phyloP scores from a whole-genome alignment of 495 filamentous ascomycete genomes.

The Penicillium pancosmium region DNA sequence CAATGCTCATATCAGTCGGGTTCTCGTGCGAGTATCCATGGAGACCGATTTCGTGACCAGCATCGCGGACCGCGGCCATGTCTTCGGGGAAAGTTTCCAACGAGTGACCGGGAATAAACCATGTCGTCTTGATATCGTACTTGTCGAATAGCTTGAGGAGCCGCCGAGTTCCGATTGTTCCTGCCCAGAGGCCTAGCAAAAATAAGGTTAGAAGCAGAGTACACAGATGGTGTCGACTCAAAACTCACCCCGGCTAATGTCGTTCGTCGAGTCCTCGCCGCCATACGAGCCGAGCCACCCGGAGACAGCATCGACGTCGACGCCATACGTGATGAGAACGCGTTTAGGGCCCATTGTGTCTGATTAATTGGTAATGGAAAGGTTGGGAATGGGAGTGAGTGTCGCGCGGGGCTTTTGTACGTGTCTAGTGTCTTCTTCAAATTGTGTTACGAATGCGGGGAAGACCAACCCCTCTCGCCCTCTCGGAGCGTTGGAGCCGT shows the following conservation, averaged over 20 bases:
- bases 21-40: slow-evolving; percentile 80
- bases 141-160: slow-evolving; percentile 75
- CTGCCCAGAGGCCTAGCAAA: slow-evolving; percentile 64
- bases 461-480: slow-evolving; percentile 18
- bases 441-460: slow-evolving; percentile 18
- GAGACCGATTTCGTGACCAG: slow-evolving; percentile 76
- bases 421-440: neutral
- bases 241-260: slow-evolving; percentile 60
- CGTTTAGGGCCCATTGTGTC: slow-evolving; percentile 44
- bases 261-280: slow-evolving; percentile 66
- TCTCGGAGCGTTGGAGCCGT: slow-evolving; percentile 12
- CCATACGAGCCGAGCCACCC: slow-evolving; percentile 74
- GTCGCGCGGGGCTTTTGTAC: slow-evolving; percentile 7
- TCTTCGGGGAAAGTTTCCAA: slow-evolving; percentile 80
- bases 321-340: slow-evolving; percentile 56
- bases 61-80: slow-evolving; percentile 69
- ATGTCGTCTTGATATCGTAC: slow-evolving; percentile 79
- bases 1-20: slow-evolving; percentile 70
- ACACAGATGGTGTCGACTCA: too few species aligned
- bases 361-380: neutral
- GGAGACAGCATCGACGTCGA: slow-evolving; percentile 71
- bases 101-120: slow-evolving; percentile 82
- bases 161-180: slow-evolving; percentile 68
- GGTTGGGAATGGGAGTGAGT: neutral
- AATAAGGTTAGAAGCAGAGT: neutral